phyloP scores from a whole-genome alignment of 202 grass and related monocot species.

The Cymbopogon flexuosus region DNA sequence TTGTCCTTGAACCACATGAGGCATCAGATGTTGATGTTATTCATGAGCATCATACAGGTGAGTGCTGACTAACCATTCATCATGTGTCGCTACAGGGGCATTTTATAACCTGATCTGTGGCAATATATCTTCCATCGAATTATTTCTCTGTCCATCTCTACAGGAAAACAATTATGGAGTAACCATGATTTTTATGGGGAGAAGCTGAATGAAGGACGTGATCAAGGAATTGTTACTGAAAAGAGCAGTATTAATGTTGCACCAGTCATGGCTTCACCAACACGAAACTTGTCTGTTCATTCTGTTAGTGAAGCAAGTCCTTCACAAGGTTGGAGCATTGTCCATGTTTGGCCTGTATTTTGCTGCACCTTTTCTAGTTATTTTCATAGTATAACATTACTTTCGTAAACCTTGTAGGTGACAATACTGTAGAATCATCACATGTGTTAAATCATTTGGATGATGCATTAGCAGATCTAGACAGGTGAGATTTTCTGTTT shows the following conservation, averaged over 20 bases:
- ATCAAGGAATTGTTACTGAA: background rate
- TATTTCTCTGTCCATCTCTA: background rate
- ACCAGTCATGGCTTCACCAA: background rate
- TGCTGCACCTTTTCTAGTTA: background rate
- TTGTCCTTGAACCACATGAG: background rate
- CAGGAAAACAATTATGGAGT: background rate
- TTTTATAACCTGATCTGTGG: background rate
- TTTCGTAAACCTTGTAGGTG: slow-evolving; percentile 24
- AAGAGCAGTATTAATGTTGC: background rate
- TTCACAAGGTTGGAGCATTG: background rate
- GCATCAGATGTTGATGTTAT: background rate
- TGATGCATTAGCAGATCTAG: background rate
- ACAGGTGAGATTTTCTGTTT: slow-evolving; percentile 31
- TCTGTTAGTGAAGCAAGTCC: background rate
- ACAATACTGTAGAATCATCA: background rate
- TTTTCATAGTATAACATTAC: background rate
- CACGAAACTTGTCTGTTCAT: background rate
- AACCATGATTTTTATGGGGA: background rate
- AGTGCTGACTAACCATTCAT: background rate
- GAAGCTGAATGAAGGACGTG: background rate
- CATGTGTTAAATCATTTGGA: background rate
- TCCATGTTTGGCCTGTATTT: background rate
- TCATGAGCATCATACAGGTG: slow-evolving; percentile 18
- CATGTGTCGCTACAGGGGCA: background rate
- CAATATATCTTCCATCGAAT: background rate